Base-by-base conservation (phyloP, 2,329 filamentous ascomycete genomes). In the Coniochaeta prunicola region DNA sequence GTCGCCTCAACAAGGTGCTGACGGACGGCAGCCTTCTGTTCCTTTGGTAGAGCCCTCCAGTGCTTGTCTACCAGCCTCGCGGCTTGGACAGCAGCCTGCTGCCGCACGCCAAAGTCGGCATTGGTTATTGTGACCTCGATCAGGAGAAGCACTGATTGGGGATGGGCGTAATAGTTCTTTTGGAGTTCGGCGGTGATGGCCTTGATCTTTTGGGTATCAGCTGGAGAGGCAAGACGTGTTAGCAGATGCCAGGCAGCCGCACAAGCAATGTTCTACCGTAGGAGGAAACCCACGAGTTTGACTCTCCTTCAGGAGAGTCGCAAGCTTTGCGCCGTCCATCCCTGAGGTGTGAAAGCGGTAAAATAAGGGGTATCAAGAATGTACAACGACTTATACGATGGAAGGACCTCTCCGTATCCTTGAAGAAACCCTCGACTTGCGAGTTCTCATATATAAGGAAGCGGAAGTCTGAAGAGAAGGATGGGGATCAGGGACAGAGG, bases 71-170 rank as follows among this genome's bases (percentile, higher is more conserved):
- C 89, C 53, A 96, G 82, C 68, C 91, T 88, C 61, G 91, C 82
- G 31, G 90, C 89, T 81, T 97, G 92, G 64, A 97, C 91, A 57
- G 92, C 90, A 57, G 94, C 92, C 64, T 96, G 83, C 80, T 97
- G 94, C 69, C 92, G 89, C 59, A 97, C 81, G 65, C 87, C 84
- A 53, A 82, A 73, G 69, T 86, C 80, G 61, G 86, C 80, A 74
- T 96, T 88, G 60, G 88, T 90, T 67, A 91, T 89, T 66, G 96
- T 83, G 69, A 97, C 87, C 76, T 97, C 91, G 66, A 97, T 84
- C 63, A 97, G 88, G 68, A 90, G 86, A 59, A 93, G 82, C 59
- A 97, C 85, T 17, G 91, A 91, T 68, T 92, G 85, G 40, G 93
- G 89, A 66, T 91, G 85, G 68, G 86, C 87, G 80, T 96, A 97